Evolutionary conservation across 345 rosid species (phyloP).

Genomic region (Sisymbrium irio): DNA sequence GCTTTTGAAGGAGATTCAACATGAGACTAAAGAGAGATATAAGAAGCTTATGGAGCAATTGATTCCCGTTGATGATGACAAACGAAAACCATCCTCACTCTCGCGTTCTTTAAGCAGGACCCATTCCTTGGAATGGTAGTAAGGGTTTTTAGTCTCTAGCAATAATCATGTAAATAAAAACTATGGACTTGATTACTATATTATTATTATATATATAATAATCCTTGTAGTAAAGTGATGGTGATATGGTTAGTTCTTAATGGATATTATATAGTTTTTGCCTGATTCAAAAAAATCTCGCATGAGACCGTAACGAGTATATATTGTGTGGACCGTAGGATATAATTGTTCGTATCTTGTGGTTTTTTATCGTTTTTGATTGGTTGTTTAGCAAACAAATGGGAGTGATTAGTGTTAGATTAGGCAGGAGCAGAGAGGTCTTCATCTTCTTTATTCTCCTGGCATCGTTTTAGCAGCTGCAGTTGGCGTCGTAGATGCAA

Average conservation of each 20-base stretch:
- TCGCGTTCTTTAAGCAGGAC: constrained; percentile 53
- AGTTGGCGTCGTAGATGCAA: constrained; percentile 69
- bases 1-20: constrained; percentile 77
- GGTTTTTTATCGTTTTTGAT: no score
- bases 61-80: constrained; percentile 65
- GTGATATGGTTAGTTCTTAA: background rate
- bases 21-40: constrained; percentile 61
- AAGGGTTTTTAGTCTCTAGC: background rate
- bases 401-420: background rate
- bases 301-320: background rate
- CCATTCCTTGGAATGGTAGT: constrained; percentile 67
- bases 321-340: no score
- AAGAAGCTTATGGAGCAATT: constrained; percentile 78
- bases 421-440: constrained; percentile 58
- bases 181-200: constrained; percentile 12
- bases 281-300: background rate
- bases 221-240: background rate
- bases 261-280: background rate
- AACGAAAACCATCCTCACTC: constrained; percentile 47
- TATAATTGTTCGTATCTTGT: no score
- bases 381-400: background rate
- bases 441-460: constrained; percentile 67
- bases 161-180: background rate
- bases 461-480: constrained; percentile 61
- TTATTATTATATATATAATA: background rate